Conservation (phyloP, 2,329 filamentous ascomycete genomes). For the Lasiodiplodia sp. region DNA sequence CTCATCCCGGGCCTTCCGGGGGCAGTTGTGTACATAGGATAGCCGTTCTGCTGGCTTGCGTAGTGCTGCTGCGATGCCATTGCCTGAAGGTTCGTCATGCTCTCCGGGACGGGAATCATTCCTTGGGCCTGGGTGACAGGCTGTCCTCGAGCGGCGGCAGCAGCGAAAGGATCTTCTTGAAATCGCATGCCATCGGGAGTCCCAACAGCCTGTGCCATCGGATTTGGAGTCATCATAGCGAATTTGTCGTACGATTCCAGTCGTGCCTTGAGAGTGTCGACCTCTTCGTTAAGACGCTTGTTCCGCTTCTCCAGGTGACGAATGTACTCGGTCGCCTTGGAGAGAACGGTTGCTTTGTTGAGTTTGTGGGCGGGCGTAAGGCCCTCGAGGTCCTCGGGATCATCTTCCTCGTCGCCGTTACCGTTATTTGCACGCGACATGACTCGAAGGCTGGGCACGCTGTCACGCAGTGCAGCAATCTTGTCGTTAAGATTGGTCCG, state of each 20-base stretch:
- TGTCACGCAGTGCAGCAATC: slow-evolving; percentile 89
- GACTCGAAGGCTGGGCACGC: slow-evolving; percentile 86
- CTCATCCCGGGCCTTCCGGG: slow-evolving; percentile 36
- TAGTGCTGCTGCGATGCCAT: slow-evolving; percentile 48
- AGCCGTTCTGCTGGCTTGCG: slow-evolving; percentile 40
- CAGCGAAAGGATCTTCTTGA: slow-evolving; percentile 47
- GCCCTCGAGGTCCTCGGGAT: slow-evolving; percentile 76
- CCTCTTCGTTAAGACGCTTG: slow-evolving; percentile 81
- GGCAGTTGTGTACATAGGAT: slow-evolving; percentile 41
- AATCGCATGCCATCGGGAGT: slow-evolving; percentile 47
- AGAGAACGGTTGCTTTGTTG: slow-evolving; percentile 96
- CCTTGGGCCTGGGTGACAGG: slow-evolving; percentile 41
- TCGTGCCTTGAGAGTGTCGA: slow-evolving; percentile 77
- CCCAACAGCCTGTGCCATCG: slow-evolving; percentile 39
- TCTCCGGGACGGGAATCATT: slow-evolving; percentile 53
- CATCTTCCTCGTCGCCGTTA: slow-evolving; percentile 77
- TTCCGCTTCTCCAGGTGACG: slow-evolving; percentile 92
- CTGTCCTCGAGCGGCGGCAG: slow-evolving; percentile 32
- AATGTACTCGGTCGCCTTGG: slow-evolving; percentile 97
- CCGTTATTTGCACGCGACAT: slow-evolving; percentile 65
- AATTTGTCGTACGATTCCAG: slow-evolving; percentile 73
- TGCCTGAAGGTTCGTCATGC: slow-evolving; percentile 45
- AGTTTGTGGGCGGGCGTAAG: slow-evolving; percentile 86
- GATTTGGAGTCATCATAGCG: slow-evolving; percentile 63
- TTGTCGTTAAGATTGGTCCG: slow-evolving; percentile 97